Evolutionary conservation across 192 early-diverging fungal species (phyloP), one percentile per base, ranked within the genome.

Genomic region (Coemansia sp.): DNA sequence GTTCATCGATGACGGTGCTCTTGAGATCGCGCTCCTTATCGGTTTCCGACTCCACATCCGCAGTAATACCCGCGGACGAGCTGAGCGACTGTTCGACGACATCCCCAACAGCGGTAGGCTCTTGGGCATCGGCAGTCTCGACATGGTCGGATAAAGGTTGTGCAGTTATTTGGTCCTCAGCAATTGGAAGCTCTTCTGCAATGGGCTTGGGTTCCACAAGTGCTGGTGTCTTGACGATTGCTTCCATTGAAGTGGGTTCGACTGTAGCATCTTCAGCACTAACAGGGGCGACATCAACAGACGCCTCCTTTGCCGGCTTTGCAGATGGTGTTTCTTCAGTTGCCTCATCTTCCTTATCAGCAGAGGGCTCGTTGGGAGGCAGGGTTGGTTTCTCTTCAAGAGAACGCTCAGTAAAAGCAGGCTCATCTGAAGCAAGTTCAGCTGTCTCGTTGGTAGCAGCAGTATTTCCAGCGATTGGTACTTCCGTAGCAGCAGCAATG

Each of bases 81-180:
- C 42, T 39, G n/a, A 28, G 18, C 7, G 39, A 10, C 10, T 42
- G 39, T 29, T 48, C 25, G n/a, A 29, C 29, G 25, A 21, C 35
- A n/a, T 61, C 45, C 45, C 18, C 45, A 61, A 61, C 42, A 57
- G 31, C 55, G 10, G 21, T 51, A 13, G 48, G 48, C 48, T 26
- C 55, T 31, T 30, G 55, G n/a, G 31, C 6, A 20, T 57, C 55
- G 16, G 55, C 55, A 31, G 55, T 26, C 23, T 13, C 48, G 25
- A 25, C 43, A 30, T 37, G 16, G 26, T 49, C 60, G 13, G 23
- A 7, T 29, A 26, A 0, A 4, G 28, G 28, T 2, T 26, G 25
- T 15, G 53, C 39, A 33, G 51, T 9, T 21, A 31, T 53, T 28
- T 58, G 18, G 10, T 21, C 25, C 25, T 12, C 48, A 51, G 25